Base-by-base conservation (phyloP, 2,329 filamentous ascomycete species). In the Fusarium sp. region DNA sequence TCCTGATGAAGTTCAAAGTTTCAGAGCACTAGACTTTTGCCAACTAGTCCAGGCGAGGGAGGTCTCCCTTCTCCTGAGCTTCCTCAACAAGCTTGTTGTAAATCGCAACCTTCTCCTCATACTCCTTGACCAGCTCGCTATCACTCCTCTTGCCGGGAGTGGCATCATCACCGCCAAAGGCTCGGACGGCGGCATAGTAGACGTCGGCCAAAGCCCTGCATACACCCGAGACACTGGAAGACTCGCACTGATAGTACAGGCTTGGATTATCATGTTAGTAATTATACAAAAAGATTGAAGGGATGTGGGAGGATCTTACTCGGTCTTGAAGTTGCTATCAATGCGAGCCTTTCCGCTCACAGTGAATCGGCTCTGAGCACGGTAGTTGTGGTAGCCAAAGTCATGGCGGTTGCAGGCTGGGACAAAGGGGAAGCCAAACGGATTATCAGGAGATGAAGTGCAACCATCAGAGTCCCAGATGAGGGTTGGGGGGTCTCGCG, bases 301-400 rank as follows among this genome's bases (percentile, higher is more conserved):
- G 7, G 0, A 52, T 14, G 27, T 2, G 11, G 0, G 27, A 1
- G 27, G 2, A 52, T 79, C 83, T 60, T 61, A 85, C 84, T 87
- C 86, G 0, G 37, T 73, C 74, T 83, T 84, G 76, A 90, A 89
- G n/a, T 87, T 86, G 57, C 79, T 74, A 61, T 90, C 88, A 47
- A 90, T 86, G 6, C 70, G 79, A n/a, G 78, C 63, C 76, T 86
- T 87, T 63, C 78, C 80, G 8, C 71, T 78, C 8, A 81, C 78
- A 4, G 82, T 85, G 78, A 90, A 88, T 3, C 88, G 84, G 3
- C 63, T 79, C 75, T 90, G 87, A 2, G 62, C 66, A 61, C 87
- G 86, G 78, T 85, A 90, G 80, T 90, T 90, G 20, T 84, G 80
- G 77, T 88, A 88, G 2, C 87, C 88, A 77, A 90, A 90, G 75